Evolutionary conservation across 805 yeast genomes (phyloP).

Genomic region (Helenozyma rhizophorensis): DNA sequence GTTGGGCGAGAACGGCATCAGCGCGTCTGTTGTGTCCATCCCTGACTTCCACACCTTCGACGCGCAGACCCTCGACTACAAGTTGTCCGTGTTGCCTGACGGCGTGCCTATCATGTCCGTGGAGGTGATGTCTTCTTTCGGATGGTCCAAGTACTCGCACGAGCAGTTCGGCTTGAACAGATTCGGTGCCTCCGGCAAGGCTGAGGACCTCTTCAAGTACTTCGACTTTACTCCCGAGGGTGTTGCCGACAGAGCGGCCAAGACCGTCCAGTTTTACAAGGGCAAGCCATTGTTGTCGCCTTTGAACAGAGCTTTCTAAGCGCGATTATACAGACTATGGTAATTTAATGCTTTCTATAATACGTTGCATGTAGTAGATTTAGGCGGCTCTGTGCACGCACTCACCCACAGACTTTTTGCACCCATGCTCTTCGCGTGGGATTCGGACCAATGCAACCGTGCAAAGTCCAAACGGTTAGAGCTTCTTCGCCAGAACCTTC

Average conservation of each 20-base stretch:
- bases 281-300: slow-evolving; percentile 71
- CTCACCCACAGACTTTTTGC: too few relatives aligned
- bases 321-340: not conserved
- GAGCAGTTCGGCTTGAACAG: slow-evolving; percentile 93
- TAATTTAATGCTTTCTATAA: not conserved
- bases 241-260: slow-evolving; percentile 77
- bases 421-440: too few relatives aligned
- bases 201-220: slow-evolving; percentile 71
- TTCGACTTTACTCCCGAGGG: slow-evolving; percentile 94
- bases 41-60: slow-evolving; percentile 94
- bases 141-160: slow-evolving; percentile 95
- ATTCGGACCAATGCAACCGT: too few relatives aligned
- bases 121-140: slow-evolving; percentile 87
- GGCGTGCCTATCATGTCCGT: slow-evolving; percentile 90
- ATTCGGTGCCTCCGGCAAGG: slow-evolving; percentile 97
- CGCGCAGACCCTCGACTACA: slow-evolving; percentile 74
- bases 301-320: slow-evolving; percentile 70
- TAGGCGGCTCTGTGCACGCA: too few relatives aligned
- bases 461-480: too few relatives aligned
- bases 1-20: slow-evolving; percentile 60
- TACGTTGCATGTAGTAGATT: not conserved
- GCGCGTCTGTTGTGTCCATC: slow-evolving; percentile 81
- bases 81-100: slow-evolving; percentile 85
- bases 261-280: slow-evolving; percentile 79
- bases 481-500: too few relatives aligned